Conservation (phyloP, 2,329 filamentous ascomycete species). For the Berkeleyomyces rouxiae region DNA sequence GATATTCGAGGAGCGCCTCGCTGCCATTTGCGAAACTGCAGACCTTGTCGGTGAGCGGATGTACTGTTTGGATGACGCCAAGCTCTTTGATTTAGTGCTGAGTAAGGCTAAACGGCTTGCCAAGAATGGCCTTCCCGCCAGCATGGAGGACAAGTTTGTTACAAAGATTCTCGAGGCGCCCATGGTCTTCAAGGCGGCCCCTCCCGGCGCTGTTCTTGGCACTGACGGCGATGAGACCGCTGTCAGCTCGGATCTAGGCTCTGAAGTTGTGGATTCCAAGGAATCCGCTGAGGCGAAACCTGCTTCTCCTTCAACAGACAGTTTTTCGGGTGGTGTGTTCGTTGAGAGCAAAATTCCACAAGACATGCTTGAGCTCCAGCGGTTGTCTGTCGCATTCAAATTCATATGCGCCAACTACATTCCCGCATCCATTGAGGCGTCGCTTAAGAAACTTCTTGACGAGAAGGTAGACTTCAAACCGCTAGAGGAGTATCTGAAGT, state of each 20-base stretch:
- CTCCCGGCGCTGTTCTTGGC: slow-evolving; percentile 13
- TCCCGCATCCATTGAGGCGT: slow-evolving; percentile 25
- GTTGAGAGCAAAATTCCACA: slow-evolving; percentile 17
- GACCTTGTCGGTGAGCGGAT: slow-evolving; percentile 71
- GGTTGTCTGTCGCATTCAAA: slow-evolving; percentile 44
- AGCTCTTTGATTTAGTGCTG: slow-evolving; percentile 48
- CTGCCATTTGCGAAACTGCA: slow-evolving; percentile 60
- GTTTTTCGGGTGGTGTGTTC: slow-evolving; percentile 18
- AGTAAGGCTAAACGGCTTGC: slow-evolving; percentile 56
- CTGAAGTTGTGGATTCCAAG: background rate
- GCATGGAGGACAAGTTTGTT: slow-evolving; percentile 76
- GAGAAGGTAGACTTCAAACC: slow-evolving; percentile 49
- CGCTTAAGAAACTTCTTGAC: slow-evolving; percentile 27
- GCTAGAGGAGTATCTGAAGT: slow-evolving; percentile 51
- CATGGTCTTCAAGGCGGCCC: slow-evolving; percentile 46
- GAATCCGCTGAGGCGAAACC: slow-evolving; percentile 19
- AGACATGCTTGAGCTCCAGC: slow-evolving; percentile 41
- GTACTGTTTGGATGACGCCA: slow-evolving; percentile 62
- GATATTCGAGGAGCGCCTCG: slow-evolving; percentile 48
- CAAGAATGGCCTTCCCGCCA: slow-evolving; percentile 49
- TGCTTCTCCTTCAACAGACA: slow-evolving; percentile 21
- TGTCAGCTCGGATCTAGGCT: background rate
- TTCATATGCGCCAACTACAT: slow-evolving; percentile 50
- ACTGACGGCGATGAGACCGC: background rate
- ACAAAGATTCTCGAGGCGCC: slow-evolving; percentile 60